Evolutionary conservation across 1,284 basidiomycete genomes (phyloP).

Genomic region (Termitomyces sp.): DNA sequence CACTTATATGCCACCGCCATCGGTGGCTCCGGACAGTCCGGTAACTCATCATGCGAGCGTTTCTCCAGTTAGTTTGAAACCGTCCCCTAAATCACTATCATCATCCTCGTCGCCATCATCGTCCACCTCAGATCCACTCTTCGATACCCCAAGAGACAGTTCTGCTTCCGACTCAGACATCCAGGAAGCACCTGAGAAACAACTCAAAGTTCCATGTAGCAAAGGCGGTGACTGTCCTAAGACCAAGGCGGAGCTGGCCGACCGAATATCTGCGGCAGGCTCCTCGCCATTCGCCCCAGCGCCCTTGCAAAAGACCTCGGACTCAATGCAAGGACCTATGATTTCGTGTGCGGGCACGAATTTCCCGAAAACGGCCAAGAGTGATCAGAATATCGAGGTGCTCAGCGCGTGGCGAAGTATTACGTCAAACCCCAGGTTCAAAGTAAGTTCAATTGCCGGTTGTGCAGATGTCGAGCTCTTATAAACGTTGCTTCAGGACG

Average conservation of each 20-base stretch:
- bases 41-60: conserved; percentile 40
- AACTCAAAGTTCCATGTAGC: conserved; percentile 13
- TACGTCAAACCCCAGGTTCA: conserved; percentile 66
- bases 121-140: conserved; percentile 29
- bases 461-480: neutral
- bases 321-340: conserved; percentile 37
- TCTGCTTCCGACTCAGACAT: conserved; percentile 31
- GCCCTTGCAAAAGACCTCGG: conserved; percentile 29
- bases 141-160: conserved; percentile 32
- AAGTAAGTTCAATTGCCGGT: conserved; percentile 37
- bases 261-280: conserved; percentile 43
- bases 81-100: conserved; percentile 27
- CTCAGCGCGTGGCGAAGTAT: conserved; percentile 72
- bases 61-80: conserved; percentile 24
- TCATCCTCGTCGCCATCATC: conserved; percentile 35
- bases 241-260: conserved; percentile 50
- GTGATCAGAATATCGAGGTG: conserved; percentile 69
- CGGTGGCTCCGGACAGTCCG: conserved; percentile 49
- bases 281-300: conserved; percentile 41
- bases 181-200: conserved; percentile 17
- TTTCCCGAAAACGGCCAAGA: conserved; percentile 65
- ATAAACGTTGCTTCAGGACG: conserved; percentile 45
- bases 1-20: conserved; percentile 31
- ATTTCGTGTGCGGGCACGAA: conserved; percentile 58
- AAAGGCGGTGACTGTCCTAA: conserved; percentile 42